phyloP scores from a whole-genome alignment of 1,139 yeast species.

The Candida mesenterica region DNA sequence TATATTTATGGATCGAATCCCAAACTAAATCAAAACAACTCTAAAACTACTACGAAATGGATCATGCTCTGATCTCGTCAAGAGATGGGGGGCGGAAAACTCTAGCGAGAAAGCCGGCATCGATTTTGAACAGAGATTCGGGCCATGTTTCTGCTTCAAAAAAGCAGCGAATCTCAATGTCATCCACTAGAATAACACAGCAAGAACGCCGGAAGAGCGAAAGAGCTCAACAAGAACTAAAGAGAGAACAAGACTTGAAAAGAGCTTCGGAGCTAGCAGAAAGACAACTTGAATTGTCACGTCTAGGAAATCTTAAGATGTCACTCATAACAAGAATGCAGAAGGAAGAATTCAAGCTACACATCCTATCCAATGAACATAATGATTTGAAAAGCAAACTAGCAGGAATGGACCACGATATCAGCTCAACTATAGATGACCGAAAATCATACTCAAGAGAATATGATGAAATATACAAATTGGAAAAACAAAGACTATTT shows the following conservation, averaged over 20 bases:
- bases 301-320: conserved; percentile 13
- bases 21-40: conserved; percentile 2
- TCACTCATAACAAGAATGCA: conserved; percentile 16
- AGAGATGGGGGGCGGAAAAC: conserved; percentile 7
- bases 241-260: conserved; percentile 3
- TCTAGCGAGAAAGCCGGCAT: too few species aligned
- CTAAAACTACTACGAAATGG: conserved; percentile 3
- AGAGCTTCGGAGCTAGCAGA: conserved; percentile 1
- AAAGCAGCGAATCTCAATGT: too few species aligned
- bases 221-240: conserved; percentile 1
- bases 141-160: too few species aligned
- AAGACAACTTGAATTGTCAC: conserved; percentile 9
- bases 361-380: conserved; percentile 13
- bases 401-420: conserved; percentile 13
- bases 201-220: neutral
- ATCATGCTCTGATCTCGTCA: conserved; percentile 1
- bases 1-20: too few species aligned
- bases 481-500: conserved; percentile 12
- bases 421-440: conserved; percentile 18
- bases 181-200: neutral
- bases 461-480: conserved; percentile 23
- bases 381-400: conserved; percentile 12
- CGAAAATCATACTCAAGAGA: conserved; percentile 22
- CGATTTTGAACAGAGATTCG: too few species aligned
- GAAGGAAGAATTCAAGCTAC: conserved; percentile 16